Evolutionary conservation across 2,329 filamentous ascomycete genomes (phyloP).

Genomic region (Hypoxylon sp.): DNA sequence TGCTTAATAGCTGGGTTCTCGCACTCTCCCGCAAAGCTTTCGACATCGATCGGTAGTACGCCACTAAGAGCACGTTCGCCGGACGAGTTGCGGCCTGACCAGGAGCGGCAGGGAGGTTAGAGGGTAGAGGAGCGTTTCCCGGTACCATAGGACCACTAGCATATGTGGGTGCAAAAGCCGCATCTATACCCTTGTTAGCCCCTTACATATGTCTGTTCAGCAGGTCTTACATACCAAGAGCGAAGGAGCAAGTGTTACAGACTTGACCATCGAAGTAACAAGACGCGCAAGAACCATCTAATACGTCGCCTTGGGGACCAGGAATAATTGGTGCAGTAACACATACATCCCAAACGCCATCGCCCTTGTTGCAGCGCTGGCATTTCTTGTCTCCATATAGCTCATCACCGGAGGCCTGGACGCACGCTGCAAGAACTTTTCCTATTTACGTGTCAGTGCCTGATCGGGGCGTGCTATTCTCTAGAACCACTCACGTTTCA

Average conservation of each 20-base stretch:
- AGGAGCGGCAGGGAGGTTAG: too few relatives aligned
- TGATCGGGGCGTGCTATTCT: not conserved
- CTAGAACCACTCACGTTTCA: not conserved
- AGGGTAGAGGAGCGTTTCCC: too few relatives aligned
- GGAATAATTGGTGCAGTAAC: not conserved
- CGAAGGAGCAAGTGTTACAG: too few relatives aligned
- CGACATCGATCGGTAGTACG: too few relatives aligned
- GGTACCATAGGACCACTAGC: too few relatives aligned
- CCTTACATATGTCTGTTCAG: not conserved
- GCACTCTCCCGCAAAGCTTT: not conserved
- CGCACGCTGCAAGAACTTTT: slow-evolving; percentile 3
- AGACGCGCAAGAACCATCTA: not conserved
- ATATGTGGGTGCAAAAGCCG: too few relatives aligned
- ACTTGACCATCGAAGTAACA: not conserved
- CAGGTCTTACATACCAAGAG: not conserved
- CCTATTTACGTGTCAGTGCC: not conserved
- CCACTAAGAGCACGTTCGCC: too few relatives aligned
- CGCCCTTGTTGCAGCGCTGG: not conserved
- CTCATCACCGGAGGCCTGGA: not conserved
- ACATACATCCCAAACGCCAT: not conserved
- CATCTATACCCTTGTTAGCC: not conserved
- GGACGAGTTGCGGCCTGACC: too few relatives aligned
- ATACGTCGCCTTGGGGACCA: too few relatives aligned
- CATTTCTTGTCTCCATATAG: not conserved
- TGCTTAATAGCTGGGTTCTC: not conserved